Base-by-base conservation (phyloP, 441 rosid genomes). In the Rhodomyrtus psidioides region DNA sequence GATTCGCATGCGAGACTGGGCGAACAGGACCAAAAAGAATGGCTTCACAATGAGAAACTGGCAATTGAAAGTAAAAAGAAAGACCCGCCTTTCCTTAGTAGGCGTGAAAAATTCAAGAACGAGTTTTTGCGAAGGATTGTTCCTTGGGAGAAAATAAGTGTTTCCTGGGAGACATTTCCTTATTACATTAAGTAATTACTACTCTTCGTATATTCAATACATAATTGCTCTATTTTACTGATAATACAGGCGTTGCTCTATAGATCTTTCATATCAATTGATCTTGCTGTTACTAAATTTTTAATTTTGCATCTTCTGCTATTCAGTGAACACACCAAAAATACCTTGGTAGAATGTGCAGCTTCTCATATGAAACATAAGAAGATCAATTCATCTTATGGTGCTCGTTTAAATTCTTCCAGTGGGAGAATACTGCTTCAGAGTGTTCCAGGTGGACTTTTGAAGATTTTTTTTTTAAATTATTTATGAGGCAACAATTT, bases 91-190 rank as follows among this genome's bases (percentile, higher is more conserved):
- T 95, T 95, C 83, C 90, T 97, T 87, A 90, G 92, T 28, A 93
- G 95, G 91, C 94, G 91, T 55, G 95, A 95, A 86, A 91, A 92
- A 89, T 95, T 96, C 87, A 96, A 91, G 93, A 95, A 89, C 75
- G 98, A 94, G 87, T 93, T 95, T 87, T 85, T 92, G 87, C 89
- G 98, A 89, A 94, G 98, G 85, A 87, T 96, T 85, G 91, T 96
- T 83, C 99, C 98, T 21, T 97, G 98, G 99, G 96, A 95, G 90
- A 95, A 91, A 89, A 94, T 95, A 85, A 93, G 90, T 84, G 93
- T 96, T 86, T 97, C 98, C 57, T 96, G 95, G 98, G 96, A 95
- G 84, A 93, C 92, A 54, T 97, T 97, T 88, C 99, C 99, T 53
- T 97, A 97, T 89, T 88, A 95, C 84, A 89, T 97, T 86, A 90